Percentiles rank a stretch among this genome's conserved stretches.
These are phyloP conservation scores for Ophiostoma sp. DNA, from an alignment of 2,329 filamentous ascomycete species.

Conservation along the genomic window DNA sequence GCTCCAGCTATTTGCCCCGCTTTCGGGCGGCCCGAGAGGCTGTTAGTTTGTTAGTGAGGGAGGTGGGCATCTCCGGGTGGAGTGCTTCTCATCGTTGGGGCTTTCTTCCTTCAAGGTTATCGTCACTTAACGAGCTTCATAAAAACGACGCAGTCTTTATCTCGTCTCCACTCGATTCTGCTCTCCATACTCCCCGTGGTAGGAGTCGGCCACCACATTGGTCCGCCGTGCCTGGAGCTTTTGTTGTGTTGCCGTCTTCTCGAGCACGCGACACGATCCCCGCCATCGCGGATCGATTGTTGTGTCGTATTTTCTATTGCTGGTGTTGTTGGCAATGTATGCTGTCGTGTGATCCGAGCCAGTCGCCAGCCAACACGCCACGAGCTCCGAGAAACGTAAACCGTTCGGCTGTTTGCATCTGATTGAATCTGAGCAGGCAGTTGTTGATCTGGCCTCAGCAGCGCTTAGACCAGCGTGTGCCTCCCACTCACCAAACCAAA, in stretches of 20 bases:
- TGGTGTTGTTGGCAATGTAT: not conserved
- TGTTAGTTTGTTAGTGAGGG: not conserved
- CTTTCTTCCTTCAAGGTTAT: not conserved
- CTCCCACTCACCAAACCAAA: not conserved
- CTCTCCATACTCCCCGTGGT: not conserved
- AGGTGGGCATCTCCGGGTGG: constrained; percentile 10
- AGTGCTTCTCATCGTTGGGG: not conserved
- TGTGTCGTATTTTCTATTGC: not conserved
- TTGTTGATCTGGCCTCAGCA: not conserved
- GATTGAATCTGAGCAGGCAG: not conserved
- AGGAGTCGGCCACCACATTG: not conserved
- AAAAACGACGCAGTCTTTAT: not conserved
- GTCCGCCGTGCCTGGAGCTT: not conserved
- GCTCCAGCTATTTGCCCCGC: constrained; percentile 1
- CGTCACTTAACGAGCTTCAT: not conserved
- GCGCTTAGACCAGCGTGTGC: not conserved
- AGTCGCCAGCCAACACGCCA: not conserved
- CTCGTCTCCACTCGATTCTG: not conserved
- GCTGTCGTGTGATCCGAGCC: not conserved
- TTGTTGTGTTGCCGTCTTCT: too few species aligned
- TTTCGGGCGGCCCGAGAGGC: constrained; percentile 23
- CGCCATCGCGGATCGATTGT: not conserved
- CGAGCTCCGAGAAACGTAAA: not conserved
- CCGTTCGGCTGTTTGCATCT: not conserved
- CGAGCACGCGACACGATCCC: not conserved